Base-by-base conservation (phyloP, 768 basidiomycete genomes). In the Panaeolus papilionaceus region DNA sequence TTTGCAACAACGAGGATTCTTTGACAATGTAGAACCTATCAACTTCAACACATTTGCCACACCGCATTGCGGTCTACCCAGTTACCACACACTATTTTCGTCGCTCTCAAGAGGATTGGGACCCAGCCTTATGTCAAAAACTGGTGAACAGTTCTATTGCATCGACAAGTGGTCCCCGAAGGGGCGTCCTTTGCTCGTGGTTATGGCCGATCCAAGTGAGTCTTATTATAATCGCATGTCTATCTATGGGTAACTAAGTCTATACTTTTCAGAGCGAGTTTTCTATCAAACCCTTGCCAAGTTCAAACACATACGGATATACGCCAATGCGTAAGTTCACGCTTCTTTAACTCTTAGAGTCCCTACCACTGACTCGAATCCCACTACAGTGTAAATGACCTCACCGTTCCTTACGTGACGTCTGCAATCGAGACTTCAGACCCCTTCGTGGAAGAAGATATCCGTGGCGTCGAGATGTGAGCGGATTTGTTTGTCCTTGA, bases 21-120 rank as follows among this genome's bases (percentile, higher is more conserved):
- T 96, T 73, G 82, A 89, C 1, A 79, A 81, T 1, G 84, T 95
- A 45, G 77, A 79, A 28, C 93, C 94, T 0, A 84, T 92, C 65
- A 94, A 94, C 76, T 96, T 96, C 77, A 88, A 87, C 63, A 93
- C 94, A 0, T 79, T 96, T 62, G 92, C 94, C 1, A 93, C 94
- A 0, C 95, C 95, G 1, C 91, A 94, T 69, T 82, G 95, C 45
- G 95, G 95, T 11, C 84, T 94, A 7, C 88, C 88, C 3, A 80
- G 81, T 72, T 90, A 90, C 69, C 83, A 85, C 28, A 87, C 89
- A 2, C 77, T 90, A 39, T 74, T 89, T 49, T 91, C 90, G 1
- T 78, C 79, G 0, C 58, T 93, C 0, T 73, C 83, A 9, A 81
- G 83, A 1, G 80, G 76, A 20, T 72, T 96, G 10, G 95, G 92